Percentiles rank a stretch among this genome's conserved stretches.
Conservation (phyloP, 1,139 yeast species). For the Hemisphaericaspora subhashii region DNA sequence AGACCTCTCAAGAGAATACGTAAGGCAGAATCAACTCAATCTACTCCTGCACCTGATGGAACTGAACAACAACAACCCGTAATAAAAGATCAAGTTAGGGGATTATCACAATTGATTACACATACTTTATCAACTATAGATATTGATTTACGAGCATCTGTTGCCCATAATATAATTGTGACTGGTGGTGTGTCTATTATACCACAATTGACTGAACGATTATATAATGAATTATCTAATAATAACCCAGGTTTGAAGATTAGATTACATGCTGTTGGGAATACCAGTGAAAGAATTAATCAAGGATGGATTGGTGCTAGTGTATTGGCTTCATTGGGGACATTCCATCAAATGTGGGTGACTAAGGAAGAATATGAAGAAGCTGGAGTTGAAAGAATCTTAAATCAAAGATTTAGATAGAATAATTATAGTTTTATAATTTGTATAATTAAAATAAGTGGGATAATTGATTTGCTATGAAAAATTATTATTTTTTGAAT, state of each 20-base stretch:
- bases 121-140: conserved; percentile 72
- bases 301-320: conserved; percentile 97
- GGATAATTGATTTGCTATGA: no score
- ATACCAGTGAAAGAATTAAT: conserved; percentile 75
- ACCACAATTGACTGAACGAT: conserved; percentile 85
- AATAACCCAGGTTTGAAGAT: conserved; percentile 90
- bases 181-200: conserved; percentile 88
- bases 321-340: conserved; percentile 86
- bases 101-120: conserved; percentile 69
- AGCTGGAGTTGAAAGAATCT: conserved; percentile 80
- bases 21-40: conserved; percentile 39
- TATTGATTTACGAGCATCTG: conserved; percentile 85
- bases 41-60: conserved; percentile 39
- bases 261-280: conserved; percentile 86
- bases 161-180: conserved; percentile 88
- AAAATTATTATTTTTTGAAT: no score
- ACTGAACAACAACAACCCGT: conserved; percentile 1
- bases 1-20: conserved; percentile 68
- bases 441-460: no score
- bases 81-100: conserved; percentile 32
- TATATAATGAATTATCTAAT: conserved; percentile 70
- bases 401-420: conserved; percentile 70
- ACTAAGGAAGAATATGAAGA: conserved; percentile 89
- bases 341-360: conserved; percentile 97
- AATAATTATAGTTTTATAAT: no score